phyloP scores from a whole-genome alignment of 1,284 basidiomycete genomes.

The Thecaphora thlaspeos region DNA sequence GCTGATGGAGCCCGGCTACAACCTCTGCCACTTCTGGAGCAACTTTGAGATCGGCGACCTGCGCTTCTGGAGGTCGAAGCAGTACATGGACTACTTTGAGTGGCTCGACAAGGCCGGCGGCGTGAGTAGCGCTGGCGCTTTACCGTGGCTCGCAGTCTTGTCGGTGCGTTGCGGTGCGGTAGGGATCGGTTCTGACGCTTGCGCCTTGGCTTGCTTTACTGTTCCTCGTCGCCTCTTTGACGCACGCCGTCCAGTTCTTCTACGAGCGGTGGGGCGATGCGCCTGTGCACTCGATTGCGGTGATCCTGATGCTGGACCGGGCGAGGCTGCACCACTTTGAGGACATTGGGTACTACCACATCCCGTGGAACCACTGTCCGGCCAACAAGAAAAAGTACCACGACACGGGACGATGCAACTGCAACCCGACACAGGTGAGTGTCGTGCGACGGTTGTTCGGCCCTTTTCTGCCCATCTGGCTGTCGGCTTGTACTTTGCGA shows the following conservation, averaged over 20 bases:
- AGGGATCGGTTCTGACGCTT: too few species aligned
- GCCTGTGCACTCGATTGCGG: conserved; percentile 60
- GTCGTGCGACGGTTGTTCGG: not conserved
- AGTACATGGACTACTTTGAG: conserved; percentile 76
- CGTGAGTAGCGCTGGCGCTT: conserved; percentile 5
- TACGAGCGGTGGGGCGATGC: conserved; percentile 78
- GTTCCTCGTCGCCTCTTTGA: too few species aligned
- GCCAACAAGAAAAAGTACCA: conserved; percentile 47
- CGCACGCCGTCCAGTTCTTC: conserved; percentile 34
- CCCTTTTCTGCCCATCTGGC: not conserved
- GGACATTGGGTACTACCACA: conserved; percentile 51
- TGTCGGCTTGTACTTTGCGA: not conserved
- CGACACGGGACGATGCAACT: conserved; percentile 48
- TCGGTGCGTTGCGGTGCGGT: too few species aligned
- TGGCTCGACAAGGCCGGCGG: conserved; percentile 75
- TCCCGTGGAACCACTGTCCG: conserved; percentile 48
- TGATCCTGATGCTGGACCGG: conserved; percentile 41
- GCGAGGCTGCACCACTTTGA: conserved; percentile 46
- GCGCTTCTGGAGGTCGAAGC: conserved; percentile 75
- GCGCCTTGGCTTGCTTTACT: too few species aligned
- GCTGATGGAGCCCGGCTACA: conserved; percentile 63
- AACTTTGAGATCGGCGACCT: conserved; percentile 68
- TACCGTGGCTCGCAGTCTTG: too few species aligned
- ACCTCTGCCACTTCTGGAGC: conserved; percentile 74
- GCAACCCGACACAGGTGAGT: conserved; percentile 37